Percentiles rank a stretch among this genome's conserved stretches.
Evolutionary conservation across 2,329 filamentous ascomycete species (phyloP).

Genomic region (Xylaria sp.): DNA sequence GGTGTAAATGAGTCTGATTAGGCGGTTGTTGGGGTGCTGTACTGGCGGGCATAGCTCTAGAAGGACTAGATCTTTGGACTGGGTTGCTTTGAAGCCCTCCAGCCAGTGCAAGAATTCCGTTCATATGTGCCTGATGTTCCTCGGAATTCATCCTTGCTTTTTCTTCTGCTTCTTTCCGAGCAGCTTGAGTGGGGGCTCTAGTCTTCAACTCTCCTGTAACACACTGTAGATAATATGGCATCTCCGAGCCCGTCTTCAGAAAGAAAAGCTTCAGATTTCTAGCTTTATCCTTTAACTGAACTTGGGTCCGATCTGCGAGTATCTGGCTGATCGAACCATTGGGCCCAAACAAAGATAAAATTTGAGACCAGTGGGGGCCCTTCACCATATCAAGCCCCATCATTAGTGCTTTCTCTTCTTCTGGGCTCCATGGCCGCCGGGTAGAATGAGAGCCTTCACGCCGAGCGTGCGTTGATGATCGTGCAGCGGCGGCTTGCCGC

Average conservation of each 20-base stretch:
- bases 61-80: conserved; percentile 39
- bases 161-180: conserved; percentile 74
- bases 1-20: conserved; percentile 41
- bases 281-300: conserved; percentile 92
- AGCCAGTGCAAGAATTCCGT: conserved; percentile 68
- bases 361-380: conserved; percentile 93
- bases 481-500: conserved; percentile 67
- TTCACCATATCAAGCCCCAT: conserved; percentile 88
- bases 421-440: conserved; percentile 85
- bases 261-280: conserved; percentile 92
- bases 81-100: conserved; percentile 60
- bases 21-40: conserved; percentile 40
- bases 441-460: conserved; percentile 69
- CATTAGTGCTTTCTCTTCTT: conserved; percentile 92
- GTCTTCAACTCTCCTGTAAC: conserved; percentile 93
- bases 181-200: conserved; percentile 79
- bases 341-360: conserved; percentile 83
- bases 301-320: conserved; percentile 87
- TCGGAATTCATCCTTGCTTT: conserved; percentile 67
- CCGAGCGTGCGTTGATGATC: conserved; percentile 65
- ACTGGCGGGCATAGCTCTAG: conserved; percentile 36
- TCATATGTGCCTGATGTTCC: conserved; percentile 69
- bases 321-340: conserved; percentile 84
- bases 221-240: conserved; percentile 86
- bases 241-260: conserved; percentile 89